Base-by-base conservation (phyloP, 805 yeast genomes). In the Maudiozyma pseudohumilis region DNA sequence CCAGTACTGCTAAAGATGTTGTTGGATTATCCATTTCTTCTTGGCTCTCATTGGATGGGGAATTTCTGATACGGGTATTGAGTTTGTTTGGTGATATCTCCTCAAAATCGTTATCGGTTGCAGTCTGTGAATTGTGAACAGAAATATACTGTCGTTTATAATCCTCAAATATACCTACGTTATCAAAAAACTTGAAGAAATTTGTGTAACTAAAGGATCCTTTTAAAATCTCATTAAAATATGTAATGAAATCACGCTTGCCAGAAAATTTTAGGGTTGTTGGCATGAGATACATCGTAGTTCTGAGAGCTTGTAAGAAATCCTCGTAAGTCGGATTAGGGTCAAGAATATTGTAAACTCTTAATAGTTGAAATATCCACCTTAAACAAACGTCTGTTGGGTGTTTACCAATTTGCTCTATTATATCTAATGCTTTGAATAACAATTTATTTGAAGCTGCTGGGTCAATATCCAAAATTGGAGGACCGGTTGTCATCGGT, bases 331-430 rank as follows among this genome's bases (percentile, higher is more conserved):
- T n/a, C 4, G 41, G 38, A 30, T 47, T 46, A 4, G 50, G 50
- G 10, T 36, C 28, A 5, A 51, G 29, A 34, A 40, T 21, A 15
- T 36, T 36, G 4, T 37, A 24, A 2, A 52, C 32, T 26, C 37
- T 46, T 6, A 44, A 24, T 2, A 43, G 32, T 34, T 50, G 49
- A 19, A 41, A 39, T 12, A 41, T 29, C 55, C 55, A 49, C 15
- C 27, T 38, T 21, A 47, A 25, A 16, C 26, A 9, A 11, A 34
- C 4, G 2, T 35, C 22, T 2, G 25, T 28, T n/a, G 36, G 18
- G 8, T 23, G 16, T 15, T 17, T 19, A 12, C 34, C 33, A 15
- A 5, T 13, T 19, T 37, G 31, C 18, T 46, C 52, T 12, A 46
- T 27, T 11, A 36, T 24, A 3, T 40, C 44, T 24, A 44, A 19